Conservation (phyloP, 1,284 basidiomycete species). For the Bondarzewia mesenterica region DNA sequence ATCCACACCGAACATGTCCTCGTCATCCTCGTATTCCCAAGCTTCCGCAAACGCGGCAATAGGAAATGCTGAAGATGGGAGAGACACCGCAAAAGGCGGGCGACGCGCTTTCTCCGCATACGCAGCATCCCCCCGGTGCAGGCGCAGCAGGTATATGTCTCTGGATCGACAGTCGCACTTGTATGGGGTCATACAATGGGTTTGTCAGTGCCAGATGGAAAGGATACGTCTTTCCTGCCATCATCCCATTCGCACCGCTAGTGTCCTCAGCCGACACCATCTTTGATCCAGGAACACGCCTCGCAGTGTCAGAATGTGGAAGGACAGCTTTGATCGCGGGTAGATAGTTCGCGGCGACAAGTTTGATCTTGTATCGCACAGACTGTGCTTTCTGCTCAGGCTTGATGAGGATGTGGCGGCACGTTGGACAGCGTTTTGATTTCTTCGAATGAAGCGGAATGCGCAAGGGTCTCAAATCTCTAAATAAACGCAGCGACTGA, state of each 20-base stretch:
- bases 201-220: slow-evolving; percentile 90
- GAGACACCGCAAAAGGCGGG: slow-evolving; percentile 67
- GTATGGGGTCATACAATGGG: slow-evolving; percentile 90
- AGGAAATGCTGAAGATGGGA: slow-evolving; percentile 71
- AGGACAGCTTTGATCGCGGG: slow-evolving; percentile 77
- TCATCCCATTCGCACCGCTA: slow-evolving; percentile 34
- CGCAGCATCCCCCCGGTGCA: slow-evolving; percentile 27
- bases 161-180: slow-evolving; percentile 75
- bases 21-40: slow-evolving; percentile 93
- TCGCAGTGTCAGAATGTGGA: slow-evolving; percentile 36
- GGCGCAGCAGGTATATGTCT: slow-evolving; percentile 28
- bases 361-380: slow-evolving; percentile 93
- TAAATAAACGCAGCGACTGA: slow-evolving; percentile 29
- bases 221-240: slow-evolving; percentile 71
- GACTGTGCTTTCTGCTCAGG: slow-evolving; percentile 95
- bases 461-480: slow-evolving; percentile 78
- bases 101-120: slow-evolving; percentile 49
- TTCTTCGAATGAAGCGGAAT: slow-evolving; percentile 90
- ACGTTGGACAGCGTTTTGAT: slow-evolving; percentile 90
- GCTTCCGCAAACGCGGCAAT: slow-evolving; percentile 87
- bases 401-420: slow-evolving; percentile 95
- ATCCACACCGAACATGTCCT: slow-evolving; percentile 71
- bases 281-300: slow-evolving; percentile 16
- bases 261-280: slow-evolving; percentile 34
- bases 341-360: slow-evolving; percentile 90